Evolutionary conservation across 495 filamentous ascomycete genomes (phyloP).

Genomic region (Podospora tetraspora): DNA sequence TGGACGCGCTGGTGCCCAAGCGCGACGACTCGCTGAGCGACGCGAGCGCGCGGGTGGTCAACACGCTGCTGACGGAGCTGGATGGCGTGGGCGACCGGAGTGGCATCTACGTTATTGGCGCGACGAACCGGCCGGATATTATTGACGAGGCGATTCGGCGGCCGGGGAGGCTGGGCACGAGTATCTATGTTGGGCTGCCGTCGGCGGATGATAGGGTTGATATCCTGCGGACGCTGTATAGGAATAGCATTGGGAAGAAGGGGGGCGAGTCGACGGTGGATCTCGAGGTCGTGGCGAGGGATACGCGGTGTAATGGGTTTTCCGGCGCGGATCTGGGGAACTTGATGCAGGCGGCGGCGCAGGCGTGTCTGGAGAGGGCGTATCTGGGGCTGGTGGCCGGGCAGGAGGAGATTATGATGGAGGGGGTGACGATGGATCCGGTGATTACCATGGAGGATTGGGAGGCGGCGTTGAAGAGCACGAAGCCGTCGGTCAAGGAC

Average conservation of each 20-base stretch:
- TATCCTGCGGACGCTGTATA: slow-evolving; percentile 73
- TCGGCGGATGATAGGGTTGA: slow-evolving; percentile 72
- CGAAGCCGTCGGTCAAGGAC: slow-evolving; percentile 77
- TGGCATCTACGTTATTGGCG: slow-evolving; percentile 92
- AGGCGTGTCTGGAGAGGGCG: slow-evolving; percentile 63
- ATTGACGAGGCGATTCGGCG: slow-evolving; percentile 95
- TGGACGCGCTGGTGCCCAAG: slow-evolving; percentile 84
- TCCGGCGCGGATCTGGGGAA: slow-evolving; percentile 85
- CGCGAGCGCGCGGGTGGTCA: slow-evolving; percentile 83
- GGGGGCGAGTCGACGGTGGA: slow-evolving; percentile 26
- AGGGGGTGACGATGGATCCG: slow-evolving; percentile 31
- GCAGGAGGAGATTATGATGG: neutral
- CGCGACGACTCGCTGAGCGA: slow-evolving; percentile 79
- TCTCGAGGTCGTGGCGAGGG: slow-evolving; percentile 57
- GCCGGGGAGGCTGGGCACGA: slow-evolving; percentile 82
- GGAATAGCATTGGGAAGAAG: slow-evolving; percentile 52
- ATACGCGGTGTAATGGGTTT: slow-evolving; percentile 68
- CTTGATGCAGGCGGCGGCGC: slow-evolving; percentile 69
- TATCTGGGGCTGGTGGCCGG: slow-evolving; percentile 22
- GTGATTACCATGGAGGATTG: slow-evolving; percentile 69
- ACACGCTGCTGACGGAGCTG: slow-evolving; percentile 92
- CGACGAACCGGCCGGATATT: slow-evolving; percentile 92
- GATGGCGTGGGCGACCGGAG: slow-evolving; percentile 76
- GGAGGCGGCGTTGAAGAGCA: slow-evolving; percentile 60
- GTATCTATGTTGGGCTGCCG: slow-evolving; percentile 86